Evolutionary conservation across 345 rosid species (phyloP).

Genomic region (rapeseed (Brassica napus)): Da-Ae NC_063447.1:5311501-5312000

Average conservation of each 20-base stretch:
- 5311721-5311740: background rate
- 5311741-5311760: constrained; percentile 24
- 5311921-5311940: background rate
- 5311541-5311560: constrained; percentile 25
- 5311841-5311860: constrained; percentile 28
- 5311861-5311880: constrained; percentile 6
- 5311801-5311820: background rate
- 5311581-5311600: constrained; percentile 1
- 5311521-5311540: background rate
- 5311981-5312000: no score
- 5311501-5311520: constrained; percentile 52
- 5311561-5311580: constrained; percentile 25
- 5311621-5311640: constrained; percentile 14
- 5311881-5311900: background rate
- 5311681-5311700: constrained; percentile 10
- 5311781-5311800: constrained; percentile 7
- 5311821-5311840: constrained; percentile 10
- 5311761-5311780: background rate
- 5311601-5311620: constrained; percentile 10
- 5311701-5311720: background rate
- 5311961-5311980: no score
- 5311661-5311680: constrained; percentile 20
- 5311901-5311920: background rate
- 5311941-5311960: no score
- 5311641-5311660: constrained; percentile 41